These are phyloP conservation scores for Corymbia citriodora DNA, from an alignment of 441 rosid species.

Conservation along the genomic window DNA sequence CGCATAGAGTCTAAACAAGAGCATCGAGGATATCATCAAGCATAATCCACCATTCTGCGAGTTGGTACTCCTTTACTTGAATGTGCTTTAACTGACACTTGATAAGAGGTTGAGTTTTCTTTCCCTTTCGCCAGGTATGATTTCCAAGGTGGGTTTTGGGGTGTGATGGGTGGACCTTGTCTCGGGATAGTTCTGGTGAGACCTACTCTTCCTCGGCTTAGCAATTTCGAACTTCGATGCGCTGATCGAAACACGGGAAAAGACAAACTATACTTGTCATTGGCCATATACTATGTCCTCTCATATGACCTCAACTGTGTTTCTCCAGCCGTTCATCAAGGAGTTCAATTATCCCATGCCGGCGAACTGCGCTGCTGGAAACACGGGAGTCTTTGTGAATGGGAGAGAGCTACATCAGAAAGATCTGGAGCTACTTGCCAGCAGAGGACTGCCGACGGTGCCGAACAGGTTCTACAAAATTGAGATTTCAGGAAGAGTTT, in stretches of 20 bases:
- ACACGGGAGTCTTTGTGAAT: constrained; percentile 7
- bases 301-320: background rate
- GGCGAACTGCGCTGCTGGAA: background rate
- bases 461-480: constrained; percentile 4
- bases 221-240: background rate
- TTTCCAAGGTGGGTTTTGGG: constrained; percentile 10
- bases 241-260: background rate
- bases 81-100: background rate
- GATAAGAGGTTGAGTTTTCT: background rate
- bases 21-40: background rate
- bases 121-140: constrained; percentile 3
- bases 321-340: constrained; percentile 5
- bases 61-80: background rate
- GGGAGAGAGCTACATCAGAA: constrained; percentile 8
- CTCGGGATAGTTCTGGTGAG: constrained; percentile 7
- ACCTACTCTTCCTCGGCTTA: background rate
- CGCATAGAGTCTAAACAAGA: background rate
- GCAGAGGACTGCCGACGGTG: background rate
- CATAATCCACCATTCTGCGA: background rate
- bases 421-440: constrained; percentile 1
- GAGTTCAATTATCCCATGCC: constrained; percentile 8
- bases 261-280: background rate
- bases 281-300: background rate
- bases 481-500: constrained; percentile 4
- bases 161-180: constrained; percentile 3